Conservation (phyloP, 176 grass and related monocot genomes). For the Triticum timopheevii region DNA sequence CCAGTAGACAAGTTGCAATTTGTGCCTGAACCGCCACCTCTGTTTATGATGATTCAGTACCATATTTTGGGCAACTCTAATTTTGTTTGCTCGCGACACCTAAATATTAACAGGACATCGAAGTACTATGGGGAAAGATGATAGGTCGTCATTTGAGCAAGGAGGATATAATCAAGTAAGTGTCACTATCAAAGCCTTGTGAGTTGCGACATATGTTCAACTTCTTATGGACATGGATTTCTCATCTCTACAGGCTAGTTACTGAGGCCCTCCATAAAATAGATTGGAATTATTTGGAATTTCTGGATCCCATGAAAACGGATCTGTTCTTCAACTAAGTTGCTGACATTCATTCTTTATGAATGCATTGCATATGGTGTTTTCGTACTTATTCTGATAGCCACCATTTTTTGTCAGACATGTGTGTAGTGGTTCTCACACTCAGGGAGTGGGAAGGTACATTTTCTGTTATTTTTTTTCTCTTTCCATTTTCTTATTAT, state of each 20-base stretch:
- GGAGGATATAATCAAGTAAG: too few species aligned
- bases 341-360: background rate
- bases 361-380: background rate
- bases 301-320: conserved; percentile 65
- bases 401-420: conserved; percentile 40
- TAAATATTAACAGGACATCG: too few species aligned
- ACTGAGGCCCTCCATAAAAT: too few species aligned
- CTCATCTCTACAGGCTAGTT: too few species aligned
- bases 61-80: too few species aligned
- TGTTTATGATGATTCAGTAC: too few species aligned
- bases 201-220: too few species aligned
- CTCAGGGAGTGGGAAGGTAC: conserved; percentile 33
- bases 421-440: conserved; percentile 86
- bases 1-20: background rate
- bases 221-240: too few species aligned
- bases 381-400: background rate
- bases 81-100: too few species aligned
- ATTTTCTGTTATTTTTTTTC: too few species aligned
- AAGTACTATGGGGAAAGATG: conserved; percentile 99
- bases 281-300: conserved; percentile 79
- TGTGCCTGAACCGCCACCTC: background rate
- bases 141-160: conserved; percentile 57
- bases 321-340: conserved; percentile 87
- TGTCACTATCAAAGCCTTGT: too few species aligned
- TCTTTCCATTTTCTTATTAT: too few species aligned